Evolutionary conservation across 2,329 filamentous ascomycete genomes (phyloP).

Genomic region (Geosmithia putterillii): DNA sequence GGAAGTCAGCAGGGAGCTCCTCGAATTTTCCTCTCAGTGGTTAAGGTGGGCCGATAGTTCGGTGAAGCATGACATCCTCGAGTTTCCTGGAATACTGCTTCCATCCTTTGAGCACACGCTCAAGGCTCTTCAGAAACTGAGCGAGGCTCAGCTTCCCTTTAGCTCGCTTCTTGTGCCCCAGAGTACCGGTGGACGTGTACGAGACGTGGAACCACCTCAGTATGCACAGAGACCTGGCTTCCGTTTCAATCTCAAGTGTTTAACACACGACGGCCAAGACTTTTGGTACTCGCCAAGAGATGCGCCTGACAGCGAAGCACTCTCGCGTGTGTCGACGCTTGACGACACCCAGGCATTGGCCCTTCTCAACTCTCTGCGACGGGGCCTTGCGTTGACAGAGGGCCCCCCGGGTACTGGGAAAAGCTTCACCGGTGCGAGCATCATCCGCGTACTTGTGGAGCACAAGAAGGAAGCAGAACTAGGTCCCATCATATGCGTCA

Average conservation of each 20-base stretch:
- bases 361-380: constrained; percentile 37
- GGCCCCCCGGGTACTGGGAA: constrained; percentile 64
- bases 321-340: constrained; percentile 27
- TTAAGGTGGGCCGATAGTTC: constrained; percentile 3
- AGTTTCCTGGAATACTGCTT: constrained; percentile 49
- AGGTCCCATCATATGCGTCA: constrained; percentile 38
- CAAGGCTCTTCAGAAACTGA: constrained; percentile 41
- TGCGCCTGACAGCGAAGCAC: constrained; percentile 6
- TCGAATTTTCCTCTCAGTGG: constrained; percentile 12
- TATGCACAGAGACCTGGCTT: constrained; percentile 39
- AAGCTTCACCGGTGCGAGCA: constrained; percentile 42
- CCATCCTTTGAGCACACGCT: constrained; percentile 46
- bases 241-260: constrained; percentile 27
- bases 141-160: constrained; percentile 32
- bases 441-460: constrained; percentile 42
- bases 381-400: constrained; percentile 49
- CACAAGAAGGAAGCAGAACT: constrained; percentile 24
- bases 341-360: constrained; percentile 39
- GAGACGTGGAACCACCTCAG: constrained; percentile 28
- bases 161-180: constrained; percentile 28
- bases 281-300: constrained; percentile 10
- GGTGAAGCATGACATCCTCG: constrained; percentile 34
- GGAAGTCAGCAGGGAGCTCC: constrained; percentile 12
- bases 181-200: constrained; percentile 5
- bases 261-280: constrained; percentile 10